phyloP scores from a whole-genome alignment of 257 asterid genomes.

The Solanum medicagineum region DNA sequence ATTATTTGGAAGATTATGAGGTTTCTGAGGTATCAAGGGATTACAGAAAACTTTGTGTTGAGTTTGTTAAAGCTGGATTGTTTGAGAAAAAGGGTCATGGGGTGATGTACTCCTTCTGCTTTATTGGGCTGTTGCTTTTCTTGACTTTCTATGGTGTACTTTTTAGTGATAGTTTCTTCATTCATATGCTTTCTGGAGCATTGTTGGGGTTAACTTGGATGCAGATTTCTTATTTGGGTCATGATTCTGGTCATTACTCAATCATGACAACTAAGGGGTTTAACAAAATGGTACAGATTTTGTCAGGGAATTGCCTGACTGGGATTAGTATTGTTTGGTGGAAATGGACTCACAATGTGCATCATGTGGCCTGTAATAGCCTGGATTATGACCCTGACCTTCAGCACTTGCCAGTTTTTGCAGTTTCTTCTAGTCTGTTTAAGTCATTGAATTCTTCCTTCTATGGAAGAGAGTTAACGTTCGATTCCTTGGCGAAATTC shows the following conservation, averaged over 20 bases:
- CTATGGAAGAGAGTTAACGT: constrained; percentile 50
- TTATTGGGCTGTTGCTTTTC: constrained; percentile 4
- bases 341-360: constrained; percentile 96
- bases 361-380: constrained; percentile 70
- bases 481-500: constrained; percentile 47
- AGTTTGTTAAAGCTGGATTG: constrained; percentile 23
- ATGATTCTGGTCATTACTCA: constrained; percentile 82
- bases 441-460: constrained; percentile 38
- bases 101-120: constrained; percentile 14
- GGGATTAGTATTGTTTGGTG: constrained; percentile 99
- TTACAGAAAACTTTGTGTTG: constrained; percentile 19
- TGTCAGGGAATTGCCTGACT: constrained; percentile 71
- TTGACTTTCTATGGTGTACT: constrained; percentile 20
- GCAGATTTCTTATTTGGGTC: constrained; percentile 60
- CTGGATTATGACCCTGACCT: constrained; percentile 92
- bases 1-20: constrained; percentile 20
- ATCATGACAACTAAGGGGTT: constrained; percentile 40
- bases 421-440: constrained; percentile 47
- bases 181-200: constrained; percentile 22
- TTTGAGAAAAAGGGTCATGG: constrained; percentile 36
- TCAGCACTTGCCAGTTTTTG: constrained; percentile 81
- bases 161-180: constrained; percentile 6
- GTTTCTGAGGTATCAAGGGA: constrained; percentile 33
- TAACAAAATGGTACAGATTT: constrained; percentile 50
- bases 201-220: constrained; percentile 32